Evolutionary conservation across 2,329 filamentous ascomycete species (phyloP).

Genomic region (Berkeleyomyces basicola): DNA sequence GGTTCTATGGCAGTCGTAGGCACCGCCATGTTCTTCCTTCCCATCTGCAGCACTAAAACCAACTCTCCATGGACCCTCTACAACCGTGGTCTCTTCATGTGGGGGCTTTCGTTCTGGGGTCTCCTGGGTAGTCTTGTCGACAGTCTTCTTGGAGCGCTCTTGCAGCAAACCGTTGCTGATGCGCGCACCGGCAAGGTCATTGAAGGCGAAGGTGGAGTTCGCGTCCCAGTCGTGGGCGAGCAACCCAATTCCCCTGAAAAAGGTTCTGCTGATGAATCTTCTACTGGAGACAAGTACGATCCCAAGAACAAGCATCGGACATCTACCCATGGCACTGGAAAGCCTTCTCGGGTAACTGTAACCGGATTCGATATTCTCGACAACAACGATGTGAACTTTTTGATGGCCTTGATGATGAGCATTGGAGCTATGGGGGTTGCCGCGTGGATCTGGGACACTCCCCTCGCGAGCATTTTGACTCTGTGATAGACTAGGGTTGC

Average conservation of each 20-base stretch:
- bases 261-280: slow-evolving; percentile 19
- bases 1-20: slow-evolving; percentile 59
- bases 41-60: slow-evolving; percentile 43
- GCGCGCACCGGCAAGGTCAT: slow-evolving; percentile 72
- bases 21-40: slow-evolving; percentile 47
- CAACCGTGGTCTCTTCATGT: slow-evolving; percentile 31
- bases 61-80: slow-evolving; percentile 32
- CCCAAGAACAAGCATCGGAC: slow-evolving; percentile 32
- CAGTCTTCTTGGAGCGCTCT: slow-evolving; percentile 66
- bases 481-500: slow-evolving; percentile 13
- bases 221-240: slow-evolving; percentile 31
- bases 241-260: slow-evolving; percentile 15
- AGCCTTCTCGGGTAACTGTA: slow-evolving; percentile 47
- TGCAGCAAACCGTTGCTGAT: slow-evolving; percentile 79
- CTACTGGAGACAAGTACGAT: slow-evolving; percentile 30
- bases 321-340: slow-evolving; percentile 36
- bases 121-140: slow-evolving; percentile 69
- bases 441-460: slow-evolving; percentile 42
- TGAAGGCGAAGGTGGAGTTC: slow-evolving; percentile 61
- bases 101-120: slow-evolving; percentile 54
- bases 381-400: slow-evolving; percentile 89
- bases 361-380: slow-evolving; percentile 61
- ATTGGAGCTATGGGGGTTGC: slow-evolving; percentile 54
- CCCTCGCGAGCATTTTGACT: slow-evolving; percentile 28
- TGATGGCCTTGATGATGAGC: slow-evolving; percentile 78